These are phyloP conservation scores for Plasmodium vivax DNA, from an alignment of 169 alveolate genomes.

Conservation along the genomic window DNA sequence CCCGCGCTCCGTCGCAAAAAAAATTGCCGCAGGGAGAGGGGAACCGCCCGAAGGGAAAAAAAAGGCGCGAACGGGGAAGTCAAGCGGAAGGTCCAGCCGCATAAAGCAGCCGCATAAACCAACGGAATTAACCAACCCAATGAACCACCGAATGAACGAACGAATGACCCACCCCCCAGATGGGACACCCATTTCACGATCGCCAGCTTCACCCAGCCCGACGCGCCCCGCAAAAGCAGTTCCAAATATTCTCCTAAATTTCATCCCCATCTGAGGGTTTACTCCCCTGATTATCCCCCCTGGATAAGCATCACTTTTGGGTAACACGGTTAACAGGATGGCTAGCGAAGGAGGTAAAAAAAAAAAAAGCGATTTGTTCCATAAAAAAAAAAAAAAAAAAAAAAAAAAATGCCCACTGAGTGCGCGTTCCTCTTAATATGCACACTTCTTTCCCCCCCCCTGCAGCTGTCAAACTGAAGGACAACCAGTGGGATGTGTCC, in stretches of 20 bases:
- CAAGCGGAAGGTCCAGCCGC: not conserved
- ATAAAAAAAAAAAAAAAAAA: not conserved
- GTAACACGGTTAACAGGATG: not conserved
- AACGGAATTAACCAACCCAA: not conserved
- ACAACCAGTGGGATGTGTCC: constrained; percentile 65
- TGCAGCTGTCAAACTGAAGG: constrained; percentile 7
- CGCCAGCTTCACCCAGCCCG: not conserved
- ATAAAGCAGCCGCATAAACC: not conserved
- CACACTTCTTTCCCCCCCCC: not conserved
- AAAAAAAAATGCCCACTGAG: not conserved
- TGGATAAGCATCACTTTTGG: not conserved
- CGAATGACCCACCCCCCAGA: not conserved
- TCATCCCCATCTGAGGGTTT: not conserved
- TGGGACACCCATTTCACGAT: not conserved
- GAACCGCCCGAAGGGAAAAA: not conserved
- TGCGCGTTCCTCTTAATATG: not conserved
- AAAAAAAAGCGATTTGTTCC: not conserved
- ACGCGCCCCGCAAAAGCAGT: not conserved
- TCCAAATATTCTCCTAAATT: not conserved
- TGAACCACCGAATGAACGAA: too few species aligned
- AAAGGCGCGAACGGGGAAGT: not conserved
- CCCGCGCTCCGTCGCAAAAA: not conserved
- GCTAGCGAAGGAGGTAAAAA: not conserved
- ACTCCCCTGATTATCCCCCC: not conserved
- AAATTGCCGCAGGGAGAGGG: not conserved